Conservation (phyloP, 306 rosid species). For the Corylus americana region DNA sequence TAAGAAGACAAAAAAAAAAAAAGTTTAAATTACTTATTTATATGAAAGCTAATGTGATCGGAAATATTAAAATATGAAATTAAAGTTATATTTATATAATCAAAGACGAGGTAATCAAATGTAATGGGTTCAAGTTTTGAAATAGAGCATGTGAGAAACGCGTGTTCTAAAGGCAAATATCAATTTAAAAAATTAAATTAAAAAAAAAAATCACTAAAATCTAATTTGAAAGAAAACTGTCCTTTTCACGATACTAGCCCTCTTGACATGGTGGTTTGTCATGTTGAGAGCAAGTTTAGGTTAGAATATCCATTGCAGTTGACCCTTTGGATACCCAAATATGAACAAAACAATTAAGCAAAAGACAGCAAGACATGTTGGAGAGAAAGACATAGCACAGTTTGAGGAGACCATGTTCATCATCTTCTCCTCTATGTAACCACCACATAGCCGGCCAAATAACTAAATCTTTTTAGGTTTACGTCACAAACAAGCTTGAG, state of each 20-base stretch:
- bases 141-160: no score
- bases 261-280: not conserved
- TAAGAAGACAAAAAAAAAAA: no score
- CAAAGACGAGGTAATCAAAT: no score
- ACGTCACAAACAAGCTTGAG: not conserved
- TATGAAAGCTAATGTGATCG: no score
- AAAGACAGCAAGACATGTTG: not conserved
- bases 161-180: no score
- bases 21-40: no score
- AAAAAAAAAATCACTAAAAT: no score
- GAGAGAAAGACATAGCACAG: not conserved
- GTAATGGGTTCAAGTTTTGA: no score
- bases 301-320: not conserved
- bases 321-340: not conserved
- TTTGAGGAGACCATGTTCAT: constrained; percentile 3
- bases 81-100: no score
- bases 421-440: not conserved
- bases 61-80: no score
- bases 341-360: not conserved
- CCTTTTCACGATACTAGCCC: not conserved
- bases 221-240: no score
- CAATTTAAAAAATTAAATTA: no score
- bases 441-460: not conserved
- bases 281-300: not conserved
- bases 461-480: not conserved